Percentiles rank a stretch among this genome's conserved stretches.
Conservation (phyloP, 148 eudicot species). For the Rhododendron ovatum region DNA sequence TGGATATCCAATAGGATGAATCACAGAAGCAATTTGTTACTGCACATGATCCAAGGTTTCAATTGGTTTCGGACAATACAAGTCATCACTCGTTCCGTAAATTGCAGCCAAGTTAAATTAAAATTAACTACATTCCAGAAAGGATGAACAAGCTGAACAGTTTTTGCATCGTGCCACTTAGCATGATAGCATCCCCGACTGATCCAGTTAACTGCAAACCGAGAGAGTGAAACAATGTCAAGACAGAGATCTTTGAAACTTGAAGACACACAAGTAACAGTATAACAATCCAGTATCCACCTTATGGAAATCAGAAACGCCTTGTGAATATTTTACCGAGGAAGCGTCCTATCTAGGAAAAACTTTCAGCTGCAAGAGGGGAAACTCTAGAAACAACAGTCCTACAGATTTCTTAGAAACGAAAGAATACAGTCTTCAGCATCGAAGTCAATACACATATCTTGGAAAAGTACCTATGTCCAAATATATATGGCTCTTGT, state of each 20-base stretch:
- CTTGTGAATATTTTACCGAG: background rate
- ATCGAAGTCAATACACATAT: background rate
- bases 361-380: background rate
- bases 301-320: background rate
- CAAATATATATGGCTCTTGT: background rate
- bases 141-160: conserved; percentile 5
- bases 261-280: background rate
- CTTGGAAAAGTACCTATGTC: background rate
- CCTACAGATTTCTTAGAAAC: background rate
- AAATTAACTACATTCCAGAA: background rate
- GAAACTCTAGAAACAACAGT: background rate
- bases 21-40: conserved; percentile 5
- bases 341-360: background rate
- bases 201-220: conserved; percentile 11
- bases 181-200: conserved; percentile 2
- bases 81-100: conserved; percentile 7
- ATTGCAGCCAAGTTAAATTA: background rate
- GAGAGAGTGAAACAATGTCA: background rate
- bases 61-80: background rate
- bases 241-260: background rate
- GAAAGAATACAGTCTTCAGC: background rate
- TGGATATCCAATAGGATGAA: background rate
- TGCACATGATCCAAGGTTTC: conserved; percentile 8
- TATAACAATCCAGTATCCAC: background rate
- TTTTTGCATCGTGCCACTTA: background rate